Evolutionary conservation across 108 stramenopile species (phyloP).

Genomic region (Discostella pseudostelligera): DNA sequence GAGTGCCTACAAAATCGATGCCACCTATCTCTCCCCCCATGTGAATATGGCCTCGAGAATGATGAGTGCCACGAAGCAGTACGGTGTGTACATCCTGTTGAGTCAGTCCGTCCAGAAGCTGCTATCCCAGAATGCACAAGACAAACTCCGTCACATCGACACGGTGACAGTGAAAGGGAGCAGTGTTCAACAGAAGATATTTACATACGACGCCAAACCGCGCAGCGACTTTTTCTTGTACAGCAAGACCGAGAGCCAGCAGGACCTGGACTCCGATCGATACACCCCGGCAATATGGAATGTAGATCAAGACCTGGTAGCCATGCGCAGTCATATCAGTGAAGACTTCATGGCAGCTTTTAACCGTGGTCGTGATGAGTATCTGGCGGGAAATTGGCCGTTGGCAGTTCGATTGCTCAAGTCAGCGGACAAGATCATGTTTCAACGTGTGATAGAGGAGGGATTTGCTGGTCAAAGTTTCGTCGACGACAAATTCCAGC

Average conservation of each 20-base stretch:
- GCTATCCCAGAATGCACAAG: conserved; percentile 60
- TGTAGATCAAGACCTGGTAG: conserved; percentile 75
- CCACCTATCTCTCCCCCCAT: conserved; percentile 95
- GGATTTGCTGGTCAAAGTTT: conserved; percentile 39
- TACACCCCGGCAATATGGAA: conserved; percentile 75
- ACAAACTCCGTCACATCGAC: conserved; percentile 83
- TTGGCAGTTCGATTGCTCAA: conserved; percentile 58
- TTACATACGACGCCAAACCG: conserved; percentile 86
- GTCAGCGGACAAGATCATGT: conserved; percentile 77
- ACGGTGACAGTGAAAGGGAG: conserved; percentile 93
- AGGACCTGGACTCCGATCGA: conserved; percentile 70
- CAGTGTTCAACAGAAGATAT: conserved; percentile 79
- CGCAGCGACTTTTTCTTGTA: conserved; percentile 80
- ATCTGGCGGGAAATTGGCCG: conserved; percentile 75
- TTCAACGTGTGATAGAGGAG: conserved; percentile 57
- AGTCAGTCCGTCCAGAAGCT: conserved; percentile 83
- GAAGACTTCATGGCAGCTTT: conserved; percentile 74
- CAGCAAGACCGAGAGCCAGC: conserved; percentile 61
- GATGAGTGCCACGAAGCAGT: conserved; percentile 91
- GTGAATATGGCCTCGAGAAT: conserved; percentile 95
- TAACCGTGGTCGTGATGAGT: conserved; percentile 61
- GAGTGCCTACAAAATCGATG: conserved; percentile 89
- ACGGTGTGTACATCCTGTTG: conserved; percentile 71
- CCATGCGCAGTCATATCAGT: conserved; percentile 78
- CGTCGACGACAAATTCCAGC: conserved; percentile 1